Evolutionary conservation across 2,329 filamentous ascomycete species (phyloP), one percentile per base, ranked within the genome.

Genomic region (Orbilia ellipsospora): DNA sequence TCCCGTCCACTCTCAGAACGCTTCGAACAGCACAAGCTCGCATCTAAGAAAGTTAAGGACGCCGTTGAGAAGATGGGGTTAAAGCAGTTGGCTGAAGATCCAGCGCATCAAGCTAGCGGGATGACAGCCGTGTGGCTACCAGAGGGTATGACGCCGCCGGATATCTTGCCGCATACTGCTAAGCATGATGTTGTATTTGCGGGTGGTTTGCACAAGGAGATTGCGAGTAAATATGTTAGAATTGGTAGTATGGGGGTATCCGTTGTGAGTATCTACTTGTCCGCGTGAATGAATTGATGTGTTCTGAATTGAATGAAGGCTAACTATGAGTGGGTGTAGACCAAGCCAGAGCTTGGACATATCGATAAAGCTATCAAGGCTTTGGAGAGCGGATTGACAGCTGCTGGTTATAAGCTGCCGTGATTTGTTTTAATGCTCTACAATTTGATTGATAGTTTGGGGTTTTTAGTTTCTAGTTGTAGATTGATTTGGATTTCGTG

Each of bases 121-220:
- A 99, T 99, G 95, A 99, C 95, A 2, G 94, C 95, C 72, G 95
- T 99, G 79, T 97, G 95, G 83, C 87, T 99, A 66, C 95, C 95
- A 1, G 92, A 98, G 77, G 90, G 87, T 48, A 85, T 98, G 63
- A 89, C 90, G 79, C 90, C 91, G 31, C 87, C 93, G 1, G 92
- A 97, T 78, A 86, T 99, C 40, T 86, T 99, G 63, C 94, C 95
- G 12, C 93, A 89, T 81, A 85, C 99, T 77, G 83, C 92, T 77
- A 92, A 92, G 85, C 94, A 91, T 83, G 93, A 93, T 31, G 92
- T 99, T 48, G 88, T 99, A 74, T 98, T 98, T 82, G 95, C 95
- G 23, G 95, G 93, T 73, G 95, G 95, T 76, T 87, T 99, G 80
- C 95, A 99, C 86, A 97, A 95, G 87, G 92, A 96, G 82, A 96